Evolutionary conservation across 1,284 basidiomycete species (phyloP), one percentile per base, ranked within the genome.

Genomic region (Cutaneotrichosporon daszewskae): DNA sequence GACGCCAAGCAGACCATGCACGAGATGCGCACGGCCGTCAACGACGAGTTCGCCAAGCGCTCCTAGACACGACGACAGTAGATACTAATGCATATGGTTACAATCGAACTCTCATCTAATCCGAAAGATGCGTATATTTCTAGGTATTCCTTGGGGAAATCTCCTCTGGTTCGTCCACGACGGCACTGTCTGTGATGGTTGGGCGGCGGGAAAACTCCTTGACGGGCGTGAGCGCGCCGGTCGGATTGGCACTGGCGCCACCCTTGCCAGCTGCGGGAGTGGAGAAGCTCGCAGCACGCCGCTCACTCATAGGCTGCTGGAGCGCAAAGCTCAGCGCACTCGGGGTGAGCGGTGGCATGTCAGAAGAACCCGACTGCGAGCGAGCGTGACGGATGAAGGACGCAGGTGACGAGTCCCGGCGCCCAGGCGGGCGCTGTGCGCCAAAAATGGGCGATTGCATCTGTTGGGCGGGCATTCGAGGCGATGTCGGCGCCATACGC

Each of bases 1-100:
- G 76, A 84, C 56, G 87, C 95, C 0, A 83, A 84, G 49, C 70
- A 79, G 32, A 87, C 91, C 32, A 94, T 95, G 38, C 57, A 75
- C 34, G 72, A 77, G 12, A 74, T 96, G 48, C 88, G 85, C 68
- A 70, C 77, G 18, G 77, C 79, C 11, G 83, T 95, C 26, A 76
- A 85, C 53, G 72, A 76, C 17, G 86, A 45, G 26, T 57, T 62
- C 26, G 55, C 52, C 12, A 36, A 40, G 33, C 33, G 33, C 28
- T 14, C 13, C 7, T 6, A 19, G 17, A 22, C 7, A 12, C 12
- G 22, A 23, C 6, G 13, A 31, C 19, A 29, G 12, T 38, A 29
- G 20, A 23, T 22, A 22, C 33, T 16, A 13, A 25, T 36, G 20
- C 34, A 36, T 22, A 24, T 36, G 5, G 14, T 24, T 11, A 23